phyloP scores from a whole-genome alignment of 2,329 filamentous ascomycete genomes.

The Aplosporella prunicola region DNA sequence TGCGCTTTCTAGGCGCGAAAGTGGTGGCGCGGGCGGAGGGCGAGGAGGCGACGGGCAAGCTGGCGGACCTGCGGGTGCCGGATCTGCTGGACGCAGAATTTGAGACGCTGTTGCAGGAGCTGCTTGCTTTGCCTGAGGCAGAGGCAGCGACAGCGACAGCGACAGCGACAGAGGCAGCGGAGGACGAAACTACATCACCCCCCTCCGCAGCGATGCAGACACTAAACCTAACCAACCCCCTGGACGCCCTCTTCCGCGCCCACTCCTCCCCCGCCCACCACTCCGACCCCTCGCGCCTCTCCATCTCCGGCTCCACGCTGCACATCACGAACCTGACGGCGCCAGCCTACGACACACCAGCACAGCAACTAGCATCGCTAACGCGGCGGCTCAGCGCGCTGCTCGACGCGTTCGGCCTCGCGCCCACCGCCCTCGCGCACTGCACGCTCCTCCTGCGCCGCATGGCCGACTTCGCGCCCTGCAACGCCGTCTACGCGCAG shows the following conservation, averaged over 20 bases:
- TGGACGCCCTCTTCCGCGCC: neutral
- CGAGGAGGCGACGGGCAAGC: conserved; percentile 12
- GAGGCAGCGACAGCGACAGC: neutral
- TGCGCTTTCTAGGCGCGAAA: conserved; percentile 51
- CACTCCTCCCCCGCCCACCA: neutral
- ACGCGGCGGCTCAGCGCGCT: conserved; percentile 25
- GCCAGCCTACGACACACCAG: conserved; percentile 6
- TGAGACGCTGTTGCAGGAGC: conserved; percentile 24
- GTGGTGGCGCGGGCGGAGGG: conserved; percentile 39
- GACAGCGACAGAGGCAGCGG: neutral
- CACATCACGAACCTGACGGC: conserved; percentile 32
- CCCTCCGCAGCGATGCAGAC: conserved; percentile 1
- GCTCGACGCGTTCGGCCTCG: conserved; percentile 20
- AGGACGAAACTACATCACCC: neutral
- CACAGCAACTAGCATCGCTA: conserved; percentile 29
- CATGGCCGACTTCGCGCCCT: conserved; percentile 67
- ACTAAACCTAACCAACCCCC: conserved; percentile 1
- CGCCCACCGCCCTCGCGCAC: conserved; percentile 24
- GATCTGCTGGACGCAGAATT: conserved; percentile 59
- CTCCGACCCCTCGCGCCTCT: too few relatives aligned
- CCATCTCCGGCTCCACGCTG: conserved; percentile 33
- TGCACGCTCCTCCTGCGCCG: conserved; percentile 61
- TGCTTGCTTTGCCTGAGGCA: conserved; percentile 25
- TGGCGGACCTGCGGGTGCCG: conserved; percentile 46
- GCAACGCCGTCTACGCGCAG: conserved; percentile 68